phyloP scores from a whole-genome alignment of 352 stramenopile genomes.

The Phytophthora hybrid region DNA sequence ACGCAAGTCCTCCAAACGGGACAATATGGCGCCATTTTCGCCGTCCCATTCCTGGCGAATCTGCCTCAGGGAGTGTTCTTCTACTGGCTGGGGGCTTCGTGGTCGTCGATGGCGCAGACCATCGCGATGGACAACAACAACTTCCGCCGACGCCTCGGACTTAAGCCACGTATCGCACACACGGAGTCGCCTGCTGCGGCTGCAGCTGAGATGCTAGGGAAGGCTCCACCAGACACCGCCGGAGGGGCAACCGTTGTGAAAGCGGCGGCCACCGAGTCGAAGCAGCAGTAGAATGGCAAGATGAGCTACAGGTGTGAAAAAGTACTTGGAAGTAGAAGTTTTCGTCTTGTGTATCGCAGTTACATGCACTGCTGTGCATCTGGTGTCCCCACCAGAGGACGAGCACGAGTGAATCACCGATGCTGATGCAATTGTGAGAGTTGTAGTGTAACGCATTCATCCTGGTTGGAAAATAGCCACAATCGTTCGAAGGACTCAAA shows the following conservation, averaged over 20 bases:
- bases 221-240: slow-evolving; percentile 12
- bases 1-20: slow-evolving; percentile 50
- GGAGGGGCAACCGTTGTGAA: slow-evolving; percentile 13
- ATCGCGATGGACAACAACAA: slow-evolving; percentile 72
- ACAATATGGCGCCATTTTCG: slow-evolving; percentile 66
- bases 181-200: slow-evolving; percentile 25
- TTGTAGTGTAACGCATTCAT: no score
- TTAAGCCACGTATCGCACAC: slow-evolving; percentile 52
- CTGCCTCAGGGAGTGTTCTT: slow-evolving; percentile 84
- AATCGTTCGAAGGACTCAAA: no score
- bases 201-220: slow-evolving; percentile 30
- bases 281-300: slow-evolving; percentile 21
- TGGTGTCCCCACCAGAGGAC: no score
- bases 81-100: slow-evolving; percentile 81
- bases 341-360: no score
- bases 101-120: slow-evolving; percentile 70
- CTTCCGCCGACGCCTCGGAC: slow-evolving; percentile 63
- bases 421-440: no score
- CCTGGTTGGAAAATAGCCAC: no score
- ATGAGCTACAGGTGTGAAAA: neutral
- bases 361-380: no score
- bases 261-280: neutral
- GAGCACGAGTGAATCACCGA: no score
- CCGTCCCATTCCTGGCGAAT: slow-evolving; percentile 56
- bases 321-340: no score